phyloP scores from a whole-genome alignment of 495 filamentous ascomycete genomes.

The Penicillium waksmanii region DNA sequence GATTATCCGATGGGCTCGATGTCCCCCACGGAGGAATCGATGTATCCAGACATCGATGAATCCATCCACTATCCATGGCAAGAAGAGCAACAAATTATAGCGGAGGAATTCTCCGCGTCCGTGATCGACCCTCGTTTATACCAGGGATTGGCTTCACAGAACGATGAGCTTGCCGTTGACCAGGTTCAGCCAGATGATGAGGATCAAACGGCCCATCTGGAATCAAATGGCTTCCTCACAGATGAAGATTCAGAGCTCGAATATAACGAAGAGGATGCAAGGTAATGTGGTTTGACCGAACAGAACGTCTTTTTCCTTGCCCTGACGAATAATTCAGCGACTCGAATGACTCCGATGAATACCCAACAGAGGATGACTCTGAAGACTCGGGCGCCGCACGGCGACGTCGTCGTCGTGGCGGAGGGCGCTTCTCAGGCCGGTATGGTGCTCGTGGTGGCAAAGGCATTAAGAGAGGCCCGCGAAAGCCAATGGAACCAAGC shows the following conservation, averaged over 20 bases:
- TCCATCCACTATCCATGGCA: conserved; percentile 43
- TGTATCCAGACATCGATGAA: conserved; percentile 47
- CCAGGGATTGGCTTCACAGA: conserved; percentile 28
- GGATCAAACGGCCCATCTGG: conserved; percentile 10
- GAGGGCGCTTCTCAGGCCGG: conserved; percentile 46
- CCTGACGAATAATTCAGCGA: conserved; percentile 8
- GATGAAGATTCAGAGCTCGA: conserved; percentile 35
- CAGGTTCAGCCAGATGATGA: conserved; percentile 21
- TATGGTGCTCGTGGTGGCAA: conserved; percentile 51
- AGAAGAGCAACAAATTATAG: conserved; percentile 21
- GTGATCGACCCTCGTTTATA: conserved; percentile 50
- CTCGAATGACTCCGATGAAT: conserved; percentile 26
- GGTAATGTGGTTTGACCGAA: conserved; percentile 31
- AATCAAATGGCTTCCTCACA: not conserved
- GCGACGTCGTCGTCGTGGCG: conserved; percentile 38
- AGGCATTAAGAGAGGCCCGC: conserved; percentile 63
- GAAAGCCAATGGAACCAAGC: conserved; percentile 72
- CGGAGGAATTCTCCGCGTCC: conserved; percentile 26
- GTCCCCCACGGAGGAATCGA: conserved; percentile 25
- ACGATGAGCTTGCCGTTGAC: conserved; percentile 15
- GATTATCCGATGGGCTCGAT: conserved; percentile 23
- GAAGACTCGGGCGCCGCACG: conserved; percentile 32
- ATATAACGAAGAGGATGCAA: conserved; percentile 33
- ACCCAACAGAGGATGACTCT: conserved; percentile 35
- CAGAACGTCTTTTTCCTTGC: not conserved